Conservation (phyloP, 306 rosid species). For the Dalbergia oliveri region DNA sequence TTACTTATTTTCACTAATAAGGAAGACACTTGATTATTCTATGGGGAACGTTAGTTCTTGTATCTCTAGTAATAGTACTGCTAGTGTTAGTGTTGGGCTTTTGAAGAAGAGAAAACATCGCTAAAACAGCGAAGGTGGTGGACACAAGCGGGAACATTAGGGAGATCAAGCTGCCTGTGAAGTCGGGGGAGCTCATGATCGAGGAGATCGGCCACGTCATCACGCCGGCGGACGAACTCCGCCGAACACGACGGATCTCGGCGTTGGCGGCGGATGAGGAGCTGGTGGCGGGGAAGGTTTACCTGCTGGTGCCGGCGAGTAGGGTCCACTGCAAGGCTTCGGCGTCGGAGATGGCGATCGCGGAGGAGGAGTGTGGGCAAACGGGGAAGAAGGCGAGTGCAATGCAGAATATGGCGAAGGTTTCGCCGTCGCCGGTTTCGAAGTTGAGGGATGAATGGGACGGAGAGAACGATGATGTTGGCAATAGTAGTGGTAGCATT, state of each 20-base stretch:
- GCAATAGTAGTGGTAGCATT: no score
- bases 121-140: slow-evolving; percentile 49
- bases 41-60: slow-evolving; percentile 46
- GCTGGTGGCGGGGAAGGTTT: slow-evolving; percentile 56
- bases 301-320: slow-evolving; percentile 56
- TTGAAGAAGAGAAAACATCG: neutral
- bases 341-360: slow-evolving; percentile 53
- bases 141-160: slow-evolving; percentile 56
- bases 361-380: slow-evolving; percentile 14
- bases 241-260: slow-evolving; percentile 51
- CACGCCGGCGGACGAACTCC: slow-evolving; percentile 55
- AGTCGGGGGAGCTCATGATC: slow-evolving; percentile 74
- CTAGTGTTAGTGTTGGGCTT: neutral
- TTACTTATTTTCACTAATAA: neutral
- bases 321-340: slow-evolving; percentile 57
- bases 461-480: neutral
- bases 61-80: neutral
- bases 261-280: slow-evolving; percentile 69
- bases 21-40: no score
- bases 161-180: slow-evolving; percentile 52
- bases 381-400: slow-evolving; percentile 27
- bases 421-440: slow-evolving; percentile 54
- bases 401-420: slow-evolving; percentile 49
- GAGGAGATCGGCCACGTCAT: slow-evolving; percentile 66
- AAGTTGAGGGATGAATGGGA: neutral